These are phyloP conservation scores for Termitomyces sp. DNA, from an alignment of 768 basidiomycete species.

Conservation along the genomic window DNA sequence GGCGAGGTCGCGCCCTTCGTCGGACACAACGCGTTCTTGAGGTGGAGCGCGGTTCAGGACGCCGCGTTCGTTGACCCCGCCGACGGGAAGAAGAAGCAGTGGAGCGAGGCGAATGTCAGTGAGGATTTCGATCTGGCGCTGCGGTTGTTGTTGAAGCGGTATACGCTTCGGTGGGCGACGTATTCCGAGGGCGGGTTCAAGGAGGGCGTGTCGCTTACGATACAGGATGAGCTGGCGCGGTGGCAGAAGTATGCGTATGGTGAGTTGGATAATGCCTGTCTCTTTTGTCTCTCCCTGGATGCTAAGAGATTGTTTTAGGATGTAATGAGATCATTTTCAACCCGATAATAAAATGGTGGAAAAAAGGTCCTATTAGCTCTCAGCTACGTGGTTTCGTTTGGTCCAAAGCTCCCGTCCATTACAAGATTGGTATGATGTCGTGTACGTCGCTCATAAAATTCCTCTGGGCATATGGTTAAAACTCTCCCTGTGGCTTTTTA, in stretches of 20 bases:
- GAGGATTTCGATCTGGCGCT: constrained; percentile 82
- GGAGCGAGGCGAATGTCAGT: constrained; percentile 73
- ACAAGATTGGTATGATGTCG: constrained; percentile 78
- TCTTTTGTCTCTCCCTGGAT: neutral
- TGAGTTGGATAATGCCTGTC: constrained; percentile 14
- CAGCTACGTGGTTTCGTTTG: constrained; percentile 72
- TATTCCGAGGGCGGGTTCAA: constrained; percentile 84
- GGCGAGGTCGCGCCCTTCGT: constrained; percentile 83
- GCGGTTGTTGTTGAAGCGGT: constrained; percentile 62
- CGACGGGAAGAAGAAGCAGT: constrained; percentile 63
- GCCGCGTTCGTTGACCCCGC: constrained; percentile 65
- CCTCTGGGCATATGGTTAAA: neutral
- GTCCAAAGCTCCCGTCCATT: constrained; percentile 72
- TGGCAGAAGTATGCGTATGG: constrained; percentile 80
- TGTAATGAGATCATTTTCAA: constrained; percentile 83
- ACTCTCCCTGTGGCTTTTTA: constrained; percentile 9
- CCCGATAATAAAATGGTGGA: constrained; percentile 74
- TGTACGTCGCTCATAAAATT: constrained; percentile 37
- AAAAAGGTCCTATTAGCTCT: constrained; percentile 69
- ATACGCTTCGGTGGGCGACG: constrained; percentile 77
- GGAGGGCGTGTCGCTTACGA: constrained; percentile 83
- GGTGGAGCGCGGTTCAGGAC: constrained; percentile 86
- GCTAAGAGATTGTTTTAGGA: constrained; percentile 22
- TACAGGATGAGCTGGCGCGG: constrained; percentile 83
- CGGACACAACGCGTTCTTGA: constrained; percentile 82